Evolutionary conservation across 176 grass and related monocot species (phyloP).

Genomic region (Cymbopogon citratus): DNA sequence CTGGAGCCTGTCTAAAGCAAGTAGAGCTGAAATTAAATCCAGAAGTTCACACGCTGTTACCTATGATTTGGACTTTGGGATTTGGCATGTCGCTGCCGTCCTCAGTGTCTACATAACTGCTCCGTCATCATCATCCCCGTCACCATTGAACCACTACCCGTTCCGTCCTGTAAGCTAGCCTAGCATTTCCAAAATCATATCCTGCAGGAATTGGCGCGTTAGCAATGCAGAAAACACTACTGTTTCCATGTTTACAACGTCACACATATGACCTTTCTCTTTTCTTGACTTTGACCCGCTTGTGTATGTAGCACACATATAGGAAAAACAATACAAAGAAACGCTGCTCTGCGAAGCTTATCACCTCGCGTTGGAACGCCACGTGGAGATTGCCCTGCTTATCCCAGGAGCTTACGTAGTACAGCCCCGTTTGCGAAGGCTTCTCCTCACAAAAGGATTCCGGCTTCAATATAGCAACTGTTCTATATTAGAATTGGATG

Average conservation of each 20-base stretch:
- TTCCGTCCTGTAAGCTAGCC: neutral
- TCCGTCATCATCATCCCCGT: neutral
- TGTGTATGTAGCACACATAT: neutral
- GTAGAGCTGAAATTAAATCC: neutral
- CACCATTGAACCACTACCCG: slow-evolving; percentile 8
- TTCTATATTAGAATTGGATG: neutral
- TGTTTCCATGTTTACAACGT: neutral
- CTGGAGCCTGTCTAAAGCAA: neutral
- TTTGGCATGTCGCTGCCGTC: neutral
- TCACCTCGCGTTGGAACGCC: neutral
- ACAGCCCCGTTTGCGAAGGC: neutral
- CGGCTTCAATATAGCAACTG: neutral
- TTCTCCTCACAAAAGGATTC: neutral
- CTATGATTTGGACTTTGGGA: neutral
- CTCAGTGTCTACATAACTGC: neutral
- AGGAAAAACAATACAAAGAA: neutral
- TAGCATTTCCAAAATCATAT: neutral
- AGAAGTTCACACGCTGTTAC: neutral
- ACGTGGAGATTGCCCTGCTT: neutral
- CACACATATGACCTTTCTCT: neutral
- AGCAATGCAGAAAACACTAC: neutral
- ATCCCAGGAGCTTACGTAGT: neutral
- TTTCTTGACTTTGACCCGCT: neutral
- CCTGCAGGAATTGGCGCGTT: neutral
- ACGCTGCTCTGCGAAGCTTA: neutral